Conservation (phyloP, 768 basidiomycete species). For the Boletus sp. region DNA sequence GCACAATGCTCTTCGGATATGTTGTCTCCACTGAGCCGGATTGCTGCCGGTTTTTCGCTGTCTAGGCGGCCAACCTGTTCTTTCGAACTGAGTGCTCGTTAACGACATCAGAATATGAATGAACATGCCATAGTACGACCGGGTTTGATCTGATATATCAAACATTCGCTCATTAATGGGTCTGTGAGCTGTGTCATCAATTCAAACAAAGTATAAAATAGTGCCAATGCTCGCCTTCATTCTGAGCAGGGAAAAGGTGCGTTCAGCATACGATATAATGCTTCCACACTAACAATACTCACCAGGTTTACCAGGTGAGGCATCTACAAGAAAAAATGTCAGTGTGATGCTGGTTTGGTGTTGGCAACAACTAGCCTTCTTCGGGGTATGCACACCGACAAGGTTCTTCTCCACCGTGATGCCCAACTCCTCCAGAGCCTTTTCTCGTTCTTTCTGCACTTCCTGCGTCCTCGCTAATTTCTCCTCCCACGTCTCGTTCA, state of each 20-base stretch:
- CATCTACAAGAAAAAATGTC: slow-evolving; percentile 50
- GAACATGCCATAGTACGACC: slow-evolving; percentile 70
- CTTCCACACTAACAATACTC: slow-evolving; percentile 33
- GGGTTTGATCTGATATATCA: slow-evolving; percentile 88
- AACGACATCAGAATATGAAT: neutral
- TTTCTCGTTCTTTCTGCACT: slow-evolving; percentile 95
- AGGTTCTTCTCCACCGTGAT: slow-evolving; percentile 96
- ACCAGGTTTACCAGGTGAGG: slow-evolving; percentile 93
- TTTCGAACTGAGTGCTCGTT: slow-evolving; percentile 12
- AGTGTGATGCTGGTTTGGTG: slow-evolving; percentile 6
- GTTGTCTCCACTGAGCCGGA: slow-evolving; percentile 88
- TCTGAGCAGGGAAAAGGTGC: slow-evolving; percentile 37
- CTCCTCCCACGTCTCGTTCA: slow-evolving; percentile 97
- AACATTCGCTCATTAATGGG: slow-evolving; percentile 94
- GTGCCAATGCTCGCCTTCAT: slow-evolving; percentile 54
- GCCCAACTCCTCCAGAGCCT: slow-evolving; percentile 94
- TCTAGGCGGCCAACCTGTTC: slow-evolving; percentile 82
- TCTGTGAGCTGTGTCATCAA: slow-evolving; percentile 44
- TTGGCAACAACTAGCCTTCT: slow-evolving; percentile 54
- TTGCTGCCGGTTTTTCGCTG: slow-evolving; percentile 76
- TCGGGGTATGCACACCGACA: slow-evolving; percentile 97
- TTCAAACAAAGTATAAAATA: neutral
- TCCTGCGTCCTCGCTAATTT: slow-evolving; percentile 88
- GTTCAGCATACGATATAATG: slow-evolving; percentile 9
- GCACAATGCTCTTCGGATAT: slow-evolving; percentile 91